phyloP scores from a whole-genome alignment of 169 alveolate species.

The Blepharisma undulans region DNA sequence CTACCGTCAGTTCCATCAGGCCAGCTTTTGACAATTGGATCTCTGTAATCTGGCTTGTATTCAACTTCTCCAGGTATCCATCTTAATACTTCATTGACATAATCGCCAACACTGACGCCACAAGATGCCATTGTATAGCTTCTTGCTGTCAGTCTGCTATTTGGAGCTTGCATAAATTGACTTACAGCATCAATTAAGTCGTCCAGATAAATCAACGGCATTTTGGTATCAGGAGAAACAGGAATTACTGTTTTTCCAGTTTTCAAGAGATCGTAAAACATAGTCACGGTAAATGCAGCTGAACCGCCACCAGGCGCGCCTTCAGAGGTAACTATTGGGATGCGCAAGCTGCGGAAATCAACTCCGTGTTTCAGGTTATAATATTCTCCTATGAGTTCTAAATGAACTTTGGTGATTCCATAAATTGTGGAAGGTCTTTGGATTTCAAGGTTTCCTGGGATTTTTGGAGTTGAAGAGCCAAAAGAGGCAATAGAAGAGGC shows the following conservation, averaged over 20 bases:
- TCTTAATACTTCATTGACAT: conserved; percentile 42
- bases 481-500: conserved; percentile 59
- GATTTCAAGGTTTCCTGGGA: conserved; percentile 36
- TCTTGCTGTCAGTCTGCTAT: conserved; percentile 33
- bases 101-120: conserved; percentile 41
- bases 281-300: conserved; percentile 44
- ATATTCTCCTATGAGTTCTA: conserved; percentile 55
- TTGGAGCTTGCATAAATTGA: conserved; percentile 49
- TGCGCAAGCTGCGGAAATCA: conserved; percentile 55
- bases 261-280: conserved; percentile 53
- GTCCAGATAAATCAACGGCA: conserved; percentile 52
- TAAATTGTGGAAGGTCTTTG: conserved; percentile 52
- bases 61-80: conserved; percentile 27
- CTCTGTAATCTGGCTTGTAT: conserved; percentile 37
- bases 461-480: conserved; percentile 43
- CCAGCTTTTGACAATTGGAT: conserved; percentile 28
- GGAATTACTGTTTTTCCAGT: conserved; percentile 31
- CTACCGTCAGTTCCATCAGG: conserved; percentile 38
- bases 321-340: conserved; percentile 54
- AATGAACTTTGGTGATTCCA: conserved; percentile 59
- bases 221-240: conserved; percentile 32
- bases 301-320: conserved; percentile 38
- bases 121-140: conserved; percentile 54
- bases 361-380: conserved; percentile 53
- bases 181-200: conserved; percentile 52